phyloP scores from a whole-genome alignment of 768 basidiomycete species.

The Hypholoma sublateritium region DNA sequence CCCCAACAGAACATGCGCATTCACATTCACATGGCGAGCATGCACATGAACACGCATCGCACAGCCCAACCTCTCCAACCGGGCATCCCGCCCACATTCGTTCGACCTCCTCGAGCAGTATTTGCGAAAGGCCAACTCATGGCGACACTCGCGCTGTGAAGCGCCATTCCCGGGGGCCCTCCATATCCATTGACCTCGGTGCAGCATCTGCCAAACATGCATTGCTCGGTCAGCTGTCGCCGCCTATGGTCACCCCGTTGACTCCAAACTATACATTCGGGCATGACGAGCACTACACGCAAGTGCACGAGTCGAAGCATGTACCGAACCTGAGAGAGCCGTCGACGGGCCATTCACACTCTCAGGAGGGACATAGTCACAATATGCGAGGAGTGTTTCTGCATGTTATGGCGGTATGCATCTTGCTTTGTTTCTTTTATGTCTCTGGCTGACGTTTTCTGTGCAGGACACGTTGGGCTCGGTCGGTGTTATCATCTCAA shows the following conservation, averaged over 20 bases:
- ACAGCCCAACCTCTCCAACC: neutral
- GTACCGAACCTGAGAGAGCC: slow-evolving; percentile 43
- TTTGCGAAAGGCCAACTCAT: slow-evolving; percentile 12
- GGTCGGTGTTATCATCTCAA: slow-evolving; percentile 97
- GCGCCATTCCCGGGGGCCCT: slow-evolving; percentile 20
- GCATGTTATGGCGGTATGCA: slow-evolving; percentile 89
- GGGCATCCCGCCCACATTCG: slow-evolving; percentile 44
- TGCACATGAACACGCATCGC: slow-evolving; percentile 7
- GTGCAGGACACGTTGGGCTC: slow-evolving; percentile 90
- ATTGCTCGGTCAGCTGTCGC: slow-evolving; percentile 1
- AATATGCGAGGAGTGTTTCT: slow-evolving; percentile 99
- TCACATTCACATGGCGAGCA: slow-evolving; percentile 52
- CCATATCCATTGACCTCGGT: slow-evolving; percentile 20
- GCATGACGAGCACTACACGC: slow-evolving; percentile 50
- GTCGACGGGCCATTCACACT: slow-evolving; percentile 25
- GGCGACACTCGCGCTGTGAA: slow-evolving; percentile 12
- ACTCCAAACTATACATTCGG: slow-evolving; percentile 65
- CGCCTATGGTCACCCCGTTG: slow-evolving; percentile 44
- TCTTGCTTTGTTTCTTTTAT: neutral
- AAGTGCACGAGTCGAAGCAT: slow-evolving; percentile 39
- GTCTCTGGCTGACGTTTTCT: neutral
- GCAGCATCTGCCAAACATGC: neutral
- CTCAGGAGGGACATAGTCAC: slow-evolving; percentile 87
- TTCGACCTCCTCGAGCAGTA: slow-evolving; percentile 15
- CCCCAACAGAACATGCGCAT: slow-evolving; percentile 53